Evolutionary conservation across 1,284 basidiomycete genomes (phyloP), one percentile per base, ranked within the genome.

Genomic region (Puccinia horiana): DNA sequence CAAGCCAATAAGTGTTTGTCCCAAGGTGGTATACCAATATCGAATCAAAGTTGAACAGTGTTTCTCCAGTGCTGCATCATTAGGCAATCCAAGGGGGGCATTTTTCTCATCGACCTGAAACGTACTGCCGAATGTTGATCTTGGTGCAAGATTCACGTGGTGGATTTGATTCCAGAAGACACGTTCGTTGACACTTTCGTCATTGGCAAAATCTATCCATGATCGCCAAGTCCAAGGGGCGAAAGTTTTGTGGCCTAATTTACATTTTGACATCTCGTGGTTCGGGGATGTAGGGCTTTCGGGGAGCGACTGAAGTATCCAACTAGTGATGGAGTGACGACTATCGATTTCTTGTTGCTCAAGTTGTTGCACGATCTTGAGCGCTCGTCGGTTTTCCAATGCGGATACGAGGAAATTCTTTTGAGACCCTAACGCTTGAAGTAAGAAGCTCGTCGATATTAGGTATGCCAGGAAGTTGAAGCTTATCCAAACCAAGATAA

Each of bases 141-240:
- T 44, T 5, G 42, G 20, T 16, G n/a, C 42, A 16, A 29, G 8
- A 32, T 70, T 49, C 29, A 70, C 4, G 4, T 70, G 42, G 37
- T 70, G 42, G 29, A 29, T 35, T 35, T n/a, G 69, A 18, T 52
- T 29, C 69, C 69, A 70, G 29, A 44, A 44, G n/a, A 70, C 69
- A 20, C 49, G n/a, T 49, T 29, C 69, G 29, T 47, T 35, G 6
- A 70, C 18, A 29, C 44, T 44, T n/a, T 70, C 69, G 42, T 70
- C 69, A 49, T 75, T 75, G 4, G 73, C 73, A 16, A 56, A 58
- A 42, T 75, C 73, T 12, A 75, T 26, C 73, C 73, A 75, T 12
- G 73, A 75, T 58, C 54, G 56, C 73, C 73, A 75, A 42, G 49
- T 75, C 49, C 52, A 37, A 2, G 73, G 73, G n/a, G 32, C 23